phyloP scores from a whole-genome alignment of 768 basidiomycete genomes.

The Tulasnella sp. region DNA sequence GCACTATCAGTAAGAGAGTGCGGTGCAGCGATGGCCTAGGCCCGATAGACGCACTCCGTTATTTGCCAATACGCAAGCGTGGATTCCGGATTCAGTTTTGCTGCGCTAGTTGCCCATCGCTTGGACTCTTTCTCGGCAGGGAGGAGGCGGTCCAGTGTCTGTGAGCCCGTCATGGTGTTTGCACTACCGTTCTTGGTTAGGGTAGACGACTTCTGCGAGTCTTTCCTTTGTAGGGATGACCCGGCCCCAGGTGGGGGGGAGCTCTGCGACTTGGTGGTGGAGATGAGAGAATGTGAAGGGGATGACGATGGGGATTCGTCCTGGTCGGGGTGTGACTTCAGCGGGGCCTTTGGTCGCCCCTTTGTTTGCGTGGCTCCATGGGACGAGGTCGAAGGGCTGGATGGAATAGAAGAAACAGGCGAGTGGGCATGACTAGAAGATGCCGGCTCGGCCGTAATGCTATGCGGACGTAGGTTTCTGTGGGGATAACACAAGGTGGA shows the following conservation, averaged over 20 bases:
- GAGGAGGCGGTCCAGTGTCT: constrained; percentile 7
- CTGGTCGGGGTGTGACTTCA: not conserved
- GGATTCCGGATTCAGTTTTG: constrained; percentile 39
- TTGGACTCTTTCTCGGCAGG: constrained; percentile 17
- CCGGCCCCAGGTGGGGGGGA: not conserved
- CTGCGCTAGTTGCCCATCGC: constrained; percentile 19
- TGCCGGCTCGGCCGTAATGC: not conserved
- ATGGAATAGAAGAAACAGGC: not conserved
- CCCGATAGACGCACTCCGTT: constrained; percentile 48
- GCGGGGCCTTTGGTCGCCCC: not conserved
- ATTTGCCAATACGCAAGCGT: constrained; percentile 79
- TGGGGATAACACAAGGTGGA: not conserved
- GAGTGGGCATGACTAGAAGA: not conserved
- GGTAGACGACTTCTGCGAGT: not conserved
- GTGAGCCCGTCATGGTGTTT: constrained; percentile 1
- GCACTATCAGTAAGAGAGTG: constrained; percentile 24
- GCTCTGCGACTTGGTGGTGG: constrained; percentile 7
- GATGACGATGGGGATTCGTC: not conserved
- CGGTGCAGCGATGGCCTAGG: not conserved
- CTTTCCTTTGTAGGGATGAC: not conserved
- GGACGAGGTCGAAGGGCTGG: not conserved
- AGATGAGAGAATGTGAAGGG: not conserved
- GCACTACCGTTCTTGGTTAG: not conserved
- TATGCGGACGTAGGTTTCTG: not conserved
- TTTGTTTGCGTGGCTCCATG: not conserved